Evolutionary conservation across 768 basidiomycete genomes (phyloP), one percentile per base, ranked within the genome.

Genomic region (Hypholoma sublateritium): DNA sequence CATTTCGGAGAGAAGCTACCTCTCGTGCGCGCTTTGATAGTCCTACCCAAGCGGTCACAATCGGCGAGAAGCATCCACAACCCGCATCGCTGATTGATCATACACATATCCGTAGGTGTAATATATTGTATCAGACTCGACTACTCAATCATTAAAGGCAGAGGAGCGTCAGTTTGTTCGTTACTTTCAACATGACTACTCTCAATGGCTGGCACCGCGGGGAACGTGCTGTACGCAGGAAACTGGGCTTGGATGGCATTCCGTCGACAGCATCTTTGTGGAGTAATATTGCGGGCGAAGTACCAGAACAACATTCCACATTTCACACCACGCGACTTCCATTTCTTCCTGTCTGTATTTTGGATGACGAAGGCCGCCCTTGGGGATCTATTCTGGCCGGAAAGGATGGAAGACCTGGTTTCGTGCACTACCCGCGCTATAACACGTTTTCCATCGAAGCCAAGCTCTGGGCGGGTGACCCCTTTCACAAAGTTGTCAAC

Each of bases 301-400:
- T 87, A 59, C 75, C 79, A 5, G 75, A 74, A 25, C 67, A 85
- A 19, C 82, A 85, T 57, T 75, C 75, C 3, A 61, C 62, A 3
- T 84, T 86, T 59, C 76, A 85, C 60, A 71, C 77, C 2, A 77
- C 74, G 1, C 65, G 72, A 13, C 67, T 86, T 5, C 78, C 77
- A 1, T 87, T 87, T 61, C 69, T 87, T 16, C 84, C 84, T 4
- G 64, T 85, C 9, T 77, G 81, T n/a, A 80, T 80, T 1, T 66
- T 87, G 19, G 86, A 87, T 61, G 67, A 66, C 2, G 57, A 61
- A 4, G 76, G 74, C 1, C 72, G 85, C 3, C 86, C 86, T 2
- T 88, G 86, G 86, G 73, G 79, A 3, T 85, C 82, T 2, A 76
- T 87, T 32, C 70, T 86, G 6, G 75, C 81, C 0, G 78, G 74